A percentile compares a stretch with the other conserved stretches of the same genome.
These are phyloP conservation scores for Trichosporon sp. DNA, from an alignment of 1,284 basidiomycete genomes.

Conservation along the genomic window DNA sequence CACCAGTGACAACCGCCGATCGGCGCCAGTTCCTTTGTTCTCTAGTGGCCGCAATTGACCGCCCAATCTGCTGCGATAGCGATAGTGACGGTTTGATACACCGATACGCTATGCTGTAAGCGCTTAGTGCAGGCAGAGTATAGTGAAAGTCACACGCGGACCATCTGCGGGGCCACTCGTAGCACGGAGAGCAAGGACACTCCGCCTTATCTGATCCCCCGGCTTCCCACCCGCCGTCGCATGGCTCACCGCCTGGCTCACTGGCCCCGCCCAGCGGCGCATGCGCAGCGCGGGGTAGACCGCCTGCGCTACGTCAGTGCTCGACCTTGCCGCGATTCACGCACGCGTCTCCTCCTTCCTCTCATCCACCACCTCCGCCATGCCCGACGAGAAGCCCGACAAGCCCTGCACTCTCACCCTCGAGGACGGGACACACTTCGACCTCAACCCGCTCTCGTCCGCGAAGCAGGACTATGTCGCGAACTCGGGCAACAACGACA, in stretches of 20 bases:
- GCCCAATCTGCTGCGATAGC: not conserved
- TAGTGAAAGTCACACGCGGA: no score
- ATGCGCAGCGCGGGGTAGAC: not conserved
- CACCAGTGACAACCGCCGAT: not conserved
- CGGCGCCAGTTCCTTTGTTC: not conserved
- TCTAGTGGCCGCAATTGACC: slow-evolving; percentile 2
- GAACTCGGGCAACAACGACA: slow-evolving; percentile 32
- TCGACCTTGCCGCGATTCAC: not conserved
- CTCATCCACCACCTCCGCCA: not conserved
- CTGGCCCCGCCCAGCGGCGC: no score
- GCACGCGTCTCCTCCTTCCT: not conserved
- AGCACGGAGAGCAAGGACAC: not conserved
- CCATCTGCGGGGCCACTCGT: no score
- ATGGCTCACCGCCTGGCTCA: not conserved
- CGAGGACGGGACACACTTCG: slow-evolving; percentile 53
- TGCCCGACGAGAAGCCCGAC: slow-evolving; percentile 10
- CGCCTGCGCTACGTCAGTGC: not conserved
- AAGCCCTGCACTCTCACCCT: slow-evolving; percentile 50
- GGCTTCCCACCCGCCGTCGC: not conserved
- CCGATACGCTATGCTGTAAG: no score
- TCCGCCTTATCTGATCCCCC: slow-evolving; percentile 7
- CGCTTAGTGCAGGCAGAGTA: no score
- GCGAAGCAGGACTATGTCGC: slow-evolving; percentile 46
- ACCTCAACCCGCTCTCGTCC: slow-evolving; percentile 47
- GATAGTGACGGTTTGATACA: not conserved